Evolutionary conservation across 257 asterid genomes (phyloP), one percentile per base, ranked within the genome.

Genomic region (Lantana camara): DNA sequence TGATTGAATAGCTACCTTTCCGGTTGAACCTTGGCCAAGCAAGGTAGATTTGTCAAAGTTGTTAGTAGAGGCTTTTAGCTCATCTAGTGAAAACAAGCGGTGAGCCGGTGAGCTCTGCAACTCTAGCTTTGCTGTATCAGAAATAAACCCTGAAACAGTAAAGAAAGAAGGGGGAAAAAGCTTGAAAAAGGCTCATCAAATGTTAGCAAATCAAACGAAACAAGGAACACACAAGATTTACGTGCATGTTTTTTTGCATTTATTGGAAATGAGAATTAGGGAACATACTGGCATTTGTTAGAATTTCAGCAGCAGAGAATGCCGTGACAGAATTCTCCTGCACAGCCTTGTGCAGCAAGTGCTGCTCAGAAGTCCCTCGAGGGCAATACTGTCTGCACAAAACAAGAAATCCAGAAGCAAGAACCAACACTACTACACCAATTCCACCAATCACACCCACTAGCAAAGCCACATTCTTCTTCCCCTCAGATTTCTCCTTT

Each of bases 41-140:
- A 84, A 65, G 70, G 75, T 29, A 12, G 77, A 71, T 40, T 32
- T 70, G 62, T 82, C 79, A 15, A 87, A 87, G 77, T 68, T 67
- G 64, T 76, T 66, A 47, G 90, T 87, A n/a, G 90, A 84, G 48
- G 73, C 87, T 73, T 76, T 73, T 16, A 87, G 68, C 87, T 87
- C 95, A 6, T 80, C 84, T 2, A 77, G 47, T 6, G 75, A 76
- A 62, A 87, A 87, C 47, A 71, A 27, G 8, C 84, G 87, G 56
- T 82, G 82, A n/a, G 79, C 41, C 5, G 84, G 85, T 5, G 71
- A 19, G 4, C 71, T 79, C 73, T 72, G 87, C 41, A 68, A 16
- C 15, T 84, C 77, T 55, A 84, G 22, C 69, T 81, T 82, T 6
- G 80, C 71, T 20, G 85, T 69, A 66, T 84, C 85, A 30, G 95